Evolutionary conservation across 768 basidiomycete genomes (phyloP), one percentile per base, ranked within the genome.

Genomic region (Leccinum obscurum): DNA sequence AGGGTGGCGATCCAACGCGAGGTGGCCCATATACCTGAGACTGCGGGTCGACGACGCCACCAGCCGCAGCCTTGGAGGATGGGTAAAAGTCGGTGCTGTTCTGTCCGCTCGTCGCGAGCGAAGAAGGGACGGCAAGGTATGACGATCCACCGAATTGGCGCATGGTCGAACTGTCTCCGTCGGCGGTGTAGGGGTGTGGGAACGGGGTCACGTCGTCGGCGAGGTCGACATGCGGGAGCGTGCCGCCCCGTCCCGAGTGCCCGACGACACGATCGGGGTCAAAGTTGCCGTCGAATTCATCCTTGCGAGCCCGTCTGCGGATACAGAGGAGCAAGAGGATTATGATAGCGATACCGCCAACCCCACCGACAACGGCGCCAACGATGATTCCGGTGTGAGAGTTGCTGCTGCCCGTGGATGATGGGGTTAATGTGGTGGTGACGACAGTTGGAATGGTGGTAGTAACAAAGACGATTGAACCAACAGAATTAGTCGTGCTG

Each of bases 331-430:
- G 10, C 15, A 77, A 34, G 59, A 76, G 24, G 3, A 62, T 62
- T 20, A 79, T 1, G 10, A 73, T 2, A 14, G 61, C 37, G 24
- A 82, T 39, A 3, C 68, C 61, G 1, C 63, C 73, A 4, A 78
- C 57, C 2, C 82, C 83, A 58, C 82, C 83, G 10, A 84, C 83
- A n/a, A 84, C 80, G 3, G 79, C 77, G 17, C 83, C 83, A 4
- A 83, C 77, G 58, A 85, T 83, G 4, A 81, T 73, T 30, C 76
- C 80, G 1, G 74, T 76, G 48, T 66, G 57, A 3, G 70, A 65
- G 28, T 20, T 64, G 1, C 24, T 30, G 37, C 39, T 34, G 13
- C 11, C 1, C 2, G 53, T 2, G 32, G 22, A 37, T 4, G 64
- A 14, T 14, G 44, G 2, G 10, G 4, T 24, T 58, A 64, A 7